phyloP scores from a whole-genome alignment of 2,329 filamentous ascomycete species.

The Ploettnerulaceae sp. region DNA sequence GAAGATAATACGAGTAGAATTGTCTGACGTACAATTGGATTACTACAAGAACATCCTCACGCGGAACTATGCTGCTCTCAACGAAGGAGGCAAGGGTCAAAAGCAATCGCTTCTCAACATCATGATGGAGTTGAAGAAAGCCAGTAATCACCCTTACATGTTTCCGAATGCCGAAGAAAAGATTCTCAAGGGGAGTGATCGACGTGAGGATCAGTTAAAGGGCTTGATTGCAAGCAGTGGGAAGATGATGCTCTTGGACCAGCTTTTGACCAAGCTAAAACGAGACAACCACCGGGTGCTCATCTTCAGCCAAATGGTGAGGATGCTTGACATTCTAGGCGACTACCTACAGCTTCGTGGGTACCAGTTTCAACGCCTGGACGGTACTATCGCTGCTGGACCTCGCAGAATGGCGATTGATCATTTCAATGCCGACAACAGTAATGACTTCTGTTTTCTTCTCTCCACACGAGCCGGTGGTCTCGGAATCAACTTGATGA shows the following conservation, averaged over 20 bases:
- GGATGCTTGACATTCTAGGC: constrained; percentile 92
- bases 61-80: constrained; percentile 90
- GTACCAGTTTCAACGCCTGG: constrained; percentile 92
- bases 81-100: constrained; percentile 82
- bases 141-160: constrained; percentile 98
- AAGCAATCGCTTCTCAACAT: constrained; percentile 96
- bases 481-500: constrained; percentile 98
- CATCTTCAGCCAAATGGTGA: constrained; percentile 99
- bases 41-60: constrained; percentile 99
- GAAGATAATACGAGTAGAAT: constrained; percentile 96
- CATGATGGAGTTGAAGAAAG: constrained; percentile 99
- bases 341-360: constrained; percentile 90
- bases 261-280: constrained; percentile 88
- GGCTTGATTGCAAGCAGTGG: constrained; percentile 94
- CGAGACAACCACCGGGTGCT: constrained; percentile 91
- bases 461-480: constrained; percentile 93
- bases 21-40: constrained; percentile 92
- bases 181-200: constrained; percentile 72
- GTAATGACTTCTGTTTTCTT: constrained; percentile 93
- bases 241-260: constrained; percentile 98
- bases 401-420: constrained; percentile 92
- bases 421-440: constrained; percentile 95
- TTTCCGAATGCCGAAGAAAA: constrained; percentile 91
- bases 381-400: constrained; percentile 87
- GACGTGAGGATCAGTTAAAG: constrained; percentile 86